These are phyloP conservation scores for Coemansia sp. DNA, from an alignment of 192 early-diverging fungal genomes.

Conservation along the genomic window DNA sequence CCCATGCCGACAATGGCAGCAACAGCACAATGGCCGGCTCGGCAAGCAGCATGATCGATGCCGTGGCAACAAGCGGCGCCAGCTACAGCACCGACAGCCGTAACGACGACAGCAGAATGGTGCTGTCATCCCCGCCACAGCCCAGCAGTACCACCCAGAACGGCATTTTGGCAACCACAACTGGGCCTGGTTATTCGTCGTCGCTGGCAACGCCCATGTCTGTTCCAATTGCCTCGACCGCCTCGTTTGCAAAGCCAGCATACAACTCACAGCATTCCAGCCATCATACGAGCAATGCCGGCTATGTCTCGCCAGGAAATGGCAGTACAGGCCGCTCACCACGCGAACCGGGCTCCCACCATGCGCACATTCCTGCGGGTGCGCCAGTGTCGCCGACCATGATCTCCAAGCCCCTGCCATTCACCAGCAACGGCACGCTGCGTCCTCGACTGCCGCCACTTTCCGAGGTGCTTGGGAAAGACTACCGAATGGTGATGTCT, in stretches of 20 bases:
- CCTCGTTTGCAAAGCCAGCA: constrained; percentile 7
- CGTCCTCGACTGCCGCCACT: constrained; percentile 49
- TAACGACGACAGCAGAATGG: background rate
- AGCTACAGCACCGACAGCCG: background rate
- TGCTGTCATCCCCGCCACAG: constrained; percentile 23
- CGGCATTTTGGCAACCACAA: background rate
- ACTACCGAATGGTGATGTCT: constrained; percentile 36
- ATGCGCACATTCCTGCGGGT: background rate
- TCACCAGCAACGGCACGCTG: constrained; percentile 30
- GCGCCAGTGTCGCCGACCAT: background rate
- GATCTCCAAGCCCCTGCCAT: constrained; percentile 27
- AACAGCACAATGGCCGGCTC: constrained; percentile 10
- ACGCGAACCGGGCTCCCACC: background rate
- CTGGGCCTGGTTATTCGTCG: background rate
- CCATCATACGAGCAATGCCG: background rate
- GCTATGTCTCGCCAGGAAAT: background rate
- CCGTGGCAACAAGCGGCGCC: background rate
- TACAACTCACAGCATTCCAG: background rate
- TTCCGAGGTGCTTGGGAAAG: constrained; percentile 46
- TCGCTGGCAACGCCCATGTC: constrained; percentile 23
- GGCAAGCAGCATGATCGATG: background rate
- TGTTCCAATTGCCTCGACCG: constrained; percentile 29
- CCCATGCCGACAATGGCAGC: constrained; percentile 18
- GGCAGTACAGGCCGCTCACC: background rate
- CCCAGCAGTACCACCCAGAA: background rate